Base-by-base conservation (phyloP, 768 basidiomycete species). In the Tricholomella constricta region DNA sequence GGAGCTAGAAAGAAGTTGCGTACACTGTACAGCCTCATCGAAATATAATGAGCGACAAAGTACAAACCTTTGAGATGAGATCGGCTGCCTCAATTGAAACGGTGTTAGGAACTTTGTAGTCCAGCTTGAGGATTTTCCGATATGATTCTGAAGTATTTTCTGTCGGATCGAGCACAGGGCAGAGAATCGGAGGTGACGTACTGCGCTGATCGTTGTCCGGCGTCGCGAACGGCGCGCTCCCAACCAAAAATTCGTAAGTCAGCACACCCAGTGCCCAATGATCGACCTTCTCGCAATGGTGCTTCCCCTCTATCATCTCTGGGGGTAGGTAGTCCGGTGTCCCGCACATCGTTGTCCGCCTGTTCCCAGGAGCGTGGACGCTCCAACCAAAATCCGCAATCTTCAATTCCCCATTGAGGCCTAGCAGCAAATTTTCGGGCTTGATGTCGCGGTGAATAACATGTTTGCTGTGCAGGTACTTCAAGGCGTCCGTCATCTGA, bases 401-500 rank as follows among this genome's bases (percentile, higher is more conserved):
- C 79, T 99, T 98, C 62, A 99, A 77, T 67, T 98, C 96, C 27
- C 96, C 96, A 64, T 94, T 92, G 62, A 98, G 82, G 5, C 95
- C 95, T 10, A 98, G 76, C 23, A 99, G 80, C 45, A 99, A 72
- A 69, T 99, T 99, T 74, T 99, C 96, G 0, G 97, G 97, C 71
- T 99, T 99, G 73, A 99, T 99, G 63, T 99, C 97, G 32, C 97
- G 85, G 69, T 99, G 97, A 47, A 98, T 99, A 64, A 99, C 94
- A 62, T 98, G 95, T 65, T 98, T 99, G 43, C 78, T 75, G 67
- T 99, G 97, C n/a, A 98, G 79, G 65, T 99, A 99, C 7, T 76
- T 77, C 36, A 99, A 74, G 2, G 96, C 97, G 69, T 98, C 96
- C 6, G 95, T 88, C 96, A 99, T 98, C 69, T 98, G 97, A 64